These are phyloP conservation scores for Tylopilus balloui DNA, from an alignment of 768 basidiomycete genomes.

Conservation along the genomic window DNA sequence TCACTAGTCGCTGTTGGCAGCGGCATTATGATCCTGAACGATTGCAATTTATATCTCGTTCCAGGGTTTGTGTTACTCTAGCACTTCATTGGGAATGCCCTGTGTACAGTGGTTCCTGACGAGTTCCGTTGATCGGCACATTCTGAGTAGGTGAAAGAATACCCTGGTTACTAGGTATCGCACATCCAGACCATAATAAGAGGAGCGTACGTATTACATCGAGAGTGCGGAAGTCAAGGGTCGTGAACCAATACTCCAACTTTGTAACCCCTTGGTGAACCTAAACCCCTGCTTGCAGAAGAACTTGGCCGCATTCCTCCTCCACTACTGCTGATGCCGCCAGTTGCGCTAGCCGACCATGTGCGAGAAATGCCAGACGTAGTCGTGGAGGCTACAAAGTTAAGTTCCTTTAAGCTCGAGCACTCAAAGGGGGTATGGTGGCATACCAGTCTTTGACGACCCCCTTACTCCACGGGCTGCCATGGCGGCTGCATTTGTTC, in stretches of 20 bases:
- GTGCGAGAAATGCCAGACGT: slow-evolving; percentile 19
- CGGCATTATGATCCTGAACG: too few relatives aligned
- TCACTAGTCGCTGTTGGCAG: too few relatives aligned
- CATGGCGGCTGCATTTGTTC: slow-evolving; percentile 49
- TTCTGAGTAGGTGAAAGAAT: not conserved
- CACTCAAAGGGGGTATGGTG: not conserved
- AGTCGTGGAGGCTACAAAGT: slow-evolving; percentile 15
- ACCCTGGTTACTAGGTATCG: not conserved
- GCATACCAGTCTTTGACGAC: slow-evolving; percentile 38
- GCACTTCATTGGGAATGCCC: not conserved
- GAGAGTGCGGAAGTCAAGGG: not conserved
- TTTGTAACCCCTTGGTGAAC: slow-evolving; percentile 23
- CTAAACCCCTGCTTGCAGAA: slow-evolving; percentile 21
- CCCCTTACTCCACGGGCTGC: slow-evolving; percentile 43
- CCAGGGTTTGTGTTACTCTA: too few relatives aligned
- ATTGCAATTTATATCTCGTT: too few relatives aligned
- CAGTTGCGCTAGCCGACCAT: slow-evolving; percentile 26
- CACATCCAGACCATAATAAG: not conserved
- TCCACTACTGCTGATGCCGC: slow-evolving; percentile 13
- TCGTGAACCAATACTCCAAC: slow-evolving; percentile 8
- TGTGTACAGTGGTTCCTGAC: too few relatives aligned
- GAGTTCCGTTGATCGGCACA: not conserved
- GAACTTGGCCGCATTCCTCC: slow-evolving; percentile 25
- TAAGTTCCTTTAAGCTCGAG: slow-evolving; percentile 2
- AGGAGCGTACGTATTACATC: slow-evolving; percentile 4